A percentile compares a stretch with the other conserved stretches of the same genome.
Evolutionary conservation across 208 protist species (phyloP).

Genomic region (Naegleria lovaniensis): DNA sequence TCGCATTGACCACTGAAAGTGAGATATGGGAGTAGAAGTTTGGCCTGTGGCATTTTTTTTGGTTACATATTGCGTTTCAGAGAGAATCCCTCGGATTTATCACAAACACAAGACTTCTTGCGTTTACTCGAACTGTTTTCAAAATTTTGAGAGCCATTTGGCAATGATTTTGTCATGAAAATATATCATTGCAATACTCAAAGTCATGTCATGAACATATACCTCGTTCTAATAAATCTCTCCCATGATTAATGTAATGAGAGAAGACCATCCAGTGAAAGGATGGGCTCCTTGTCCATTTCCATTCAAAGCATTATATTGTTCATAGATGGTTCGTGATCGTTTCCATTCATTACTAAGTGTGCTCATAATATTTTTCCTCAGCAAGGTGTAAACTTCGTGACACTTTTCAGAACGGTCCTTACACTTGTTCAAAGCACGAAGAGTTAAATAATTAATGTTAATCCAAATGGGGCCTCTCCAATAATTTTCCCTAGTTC

Average conservation of each 20-base stretch:
- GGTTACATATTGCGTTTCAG: too few species aligned
- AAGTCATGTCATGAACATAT: too few species aligned
- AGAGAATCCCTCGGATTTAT: too few species aligned
- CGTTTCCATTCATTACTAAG: constrained; percentile 41
- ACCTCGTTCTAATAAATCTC: constrained; percentile 42
- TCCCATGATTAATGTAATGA: constrained; percentile 55
- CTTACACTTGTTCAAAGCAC: constrained; percentile 39
- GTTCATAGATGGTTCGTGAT: constrained; percentile 61
- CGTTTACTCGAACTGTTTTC: too few species aligned
- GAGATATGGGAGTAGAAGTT: too few species aligned
- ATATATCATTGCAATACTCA: too few species aligned
- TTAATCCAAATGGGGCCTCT: constrained; percentile 76
- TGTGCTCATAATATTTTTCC: constrained; percentile 49
- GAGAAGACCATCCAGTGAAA: constrained; percentile 68
- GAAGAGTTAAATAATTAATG: constrained; percentile 66
- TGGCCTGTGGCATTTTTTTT: too few species aligned
- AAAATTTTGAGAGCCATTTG: too few species aligned
- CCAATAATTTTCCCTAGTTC: constrained; percentile 69
- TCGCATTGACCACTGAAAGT: too few species aligned
- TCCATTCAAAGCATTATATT: constrained; percentile 57
- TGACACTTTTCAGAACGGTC: not conserved
- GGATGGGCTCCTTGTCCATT: constrained; percentile 53
- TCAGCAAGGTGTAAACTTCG: constrained; percentile 46
- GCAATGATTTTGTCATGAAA: too few species aligned
- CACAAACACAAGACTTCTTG: too few species aligned